Evolutionary conservation across 345 rosid species (phyloP), one percentile per base, ranked within the genome.

Genomic region (Dovyalis caffra): DNA sequence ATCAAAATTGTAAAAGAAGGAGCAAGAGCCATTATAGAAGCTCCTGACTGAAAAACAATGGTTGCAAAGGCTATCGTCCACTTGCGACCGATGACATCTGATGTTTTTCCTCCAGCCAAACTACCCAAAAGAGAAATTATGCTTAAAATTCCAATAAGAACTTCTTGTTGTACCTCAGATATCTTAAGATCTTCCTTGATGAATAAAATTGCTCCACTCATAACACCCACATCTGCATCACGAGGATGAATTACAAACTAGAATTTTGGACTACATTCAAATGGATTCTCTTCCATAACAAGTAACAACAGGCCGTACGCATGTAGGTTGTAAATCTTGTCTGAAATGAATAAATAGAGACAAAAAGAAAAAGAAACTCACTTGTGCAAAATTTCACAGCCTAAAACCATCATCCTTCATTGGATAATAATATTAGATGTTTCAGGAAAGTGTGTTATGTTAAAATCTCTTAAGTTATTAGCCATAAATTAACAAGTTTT

Each of bases 101-200:
- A 79, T n/a, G 78, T 79, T 64, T 21, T 79, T 32, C 82, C 82
- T 47, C 82, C 82, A 3, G 72, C 78, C 74, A 79, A 79, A 70
- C 82, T 79, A 12, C 82, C 82, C 32, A 79, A 40, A 25, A 79
- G 78, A 1, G 78, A 79, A 37, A 79, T n/a, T 38, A 79, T 79
- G 72, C 82, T 79, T 45, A 79, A 65, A 29, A 74, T 69, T 63
- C 82, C 82, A 31, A 79, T 75, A 23, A 74, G 82, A 23, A 70
- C 49, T 63, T 79, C 82, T 69, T 29, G 63, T 40, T 79, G 78
- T 69, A 56, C 66, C 68, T 69, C 78, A 25, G 82, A 74, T 70
- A 79, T 34, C 38, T 70, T 64, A 37, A 79, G 82, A 74, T 79
- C 82, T 74, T 79, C 68, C 18, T 79, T 61, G 61, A 79, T 79